Percentiles rank a stretch among this genome's conserved stretches.
Evolutionary conservation across 768 basidiomycete genomes (phyloP).

Genomic region (Obba rivulosa): DNA sequence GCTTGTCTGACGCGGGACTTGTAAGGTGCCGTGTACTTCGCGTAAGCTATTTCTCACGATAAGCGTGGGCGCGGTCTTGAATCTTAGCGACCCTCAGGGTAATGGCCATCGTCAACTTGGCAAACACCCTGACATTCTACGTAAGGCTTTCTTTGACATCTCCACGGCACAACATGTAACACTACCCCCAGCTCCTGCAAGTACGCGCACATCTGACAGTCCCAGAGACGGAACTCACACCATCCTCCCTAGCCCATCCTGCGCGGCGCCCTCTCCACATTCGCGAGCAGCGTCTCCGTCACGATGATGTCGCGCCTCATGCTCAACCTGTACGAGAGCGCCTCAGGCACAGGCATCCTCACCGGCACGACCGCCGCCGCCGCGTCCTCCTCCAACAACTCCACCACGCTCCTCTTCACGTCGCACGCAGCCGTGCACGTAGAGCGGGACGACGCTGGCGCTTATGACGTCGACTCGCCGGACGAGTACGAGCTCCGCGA

Average conservation of each 20-base stretch:
- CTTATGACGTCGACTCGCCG: too few species aligned
- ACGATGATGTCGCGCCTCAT: slow-evolving; percentile 52
- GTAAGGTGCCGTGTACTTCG: slow-evolving; percentile 56
- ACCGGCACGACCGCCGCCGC: slow-evolving; percentile 1
- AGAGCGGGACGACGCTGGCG: too few species aligned
- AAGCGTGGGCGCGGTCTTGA: too few species aligned
- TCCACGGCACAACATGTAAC: too few species aligned
- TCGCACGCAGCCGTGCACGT: slow-evolving; percentile 12
- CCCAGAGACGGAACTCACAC: background rate
- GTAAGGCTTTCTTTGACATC: slow-evolving; percentile 12
- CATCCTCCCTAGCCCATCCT: slow-evolving; percentile 33
- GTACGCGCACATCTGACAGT: slow-evolving; percentile 24
- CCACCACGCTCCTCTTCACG: slow-evolving; percentile 18
- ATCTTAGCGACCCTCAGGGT: too few species aligned
- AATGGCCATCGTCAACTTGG: slow-evolving; percentile 45
- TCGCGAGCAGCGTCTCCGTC: slow-evolving; percentile 46
- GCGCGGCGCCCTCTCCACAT: slow-evolving; percentile 42
- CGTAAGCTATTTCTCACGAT: too few species aligned
- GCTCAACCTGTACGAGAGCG: slow-evolving; percentile 46
- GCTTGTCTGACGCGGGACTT: too few species aligned
- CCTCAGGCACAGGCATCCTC: slow-evolving; percentile 8
- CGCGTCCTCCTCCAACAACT: slow-evolving; percentile 8
- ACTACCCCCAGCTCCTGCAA: slow-evolving; percentile 11
- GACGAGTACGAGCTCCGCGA: background rate
- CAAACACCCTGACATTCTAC: slow-evolving; percentile 42